phyloP scores from a whole-genome alignment of 306 rosid genomes.

The Betula pendula region DNA sequence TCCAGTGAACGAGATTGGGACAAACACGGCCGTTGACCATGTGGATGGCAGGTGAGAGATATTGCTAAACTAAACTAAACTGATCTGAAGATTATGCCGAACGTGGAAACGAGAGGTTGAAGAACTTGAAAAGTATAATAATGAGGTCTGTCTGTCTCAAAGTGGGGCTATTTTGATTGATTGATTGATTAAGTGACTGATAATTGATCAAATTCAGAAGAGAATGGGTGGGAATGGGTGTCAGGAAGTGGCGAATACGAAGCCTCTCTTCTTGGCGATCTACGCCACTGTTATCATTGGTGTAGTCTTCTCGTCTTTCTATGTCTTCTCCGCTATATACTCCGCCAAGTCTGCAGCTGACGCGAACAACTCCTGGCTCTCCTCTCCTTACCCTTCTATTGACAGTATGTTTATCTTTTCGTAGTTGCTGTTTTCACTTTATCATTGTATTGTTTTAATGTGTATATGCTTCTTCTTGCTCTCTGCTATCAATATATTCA shows the following conservation, averaged over 20 bases:
- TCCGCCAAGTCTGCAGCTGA: conserved; percentile 42
- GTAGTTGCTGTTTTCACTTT: conserved; percentile 1
- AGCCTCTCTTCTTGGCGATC: conserved; percentile 69
- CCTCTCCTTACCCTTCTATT: conserved; percentile 31
- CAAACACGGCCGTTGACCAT: background rate
- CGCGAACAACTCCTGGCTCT: conserved; percentile 39
- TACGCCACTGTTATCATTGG: conserved; percentile 61
- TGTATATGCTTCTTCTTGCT: conserved; percentile 20
- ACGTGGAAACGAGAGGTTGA: background rate
- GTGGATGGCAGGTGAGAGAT: background rate
- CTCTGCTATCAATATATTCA: background rate
- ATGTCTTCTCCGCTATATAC: conserved; percentile 71
- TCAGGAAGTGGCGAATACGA: conserved; percentile 55
- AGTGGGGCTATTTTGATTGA: background rate
- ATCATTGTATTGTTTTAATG: background rate
- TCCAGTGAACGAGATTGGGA: background rate
- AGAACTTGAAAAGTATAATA: background rate
- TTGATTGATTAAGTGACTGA: background rate
- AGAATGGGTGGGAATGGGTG: conserved; percentile 50
- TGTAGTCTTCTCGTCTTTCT: conserved; percentile 61
- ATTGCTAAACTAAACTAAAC: background rate
- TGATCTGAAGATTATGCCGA: background rate
- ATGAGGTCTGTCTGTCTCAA: background rate
- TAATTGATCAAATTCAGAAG: background rate
- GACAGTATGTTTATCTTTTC: conserved; percentile 38